Base-by-base conservation (phyloP, 331 rosid species). In the Rhamnella rubrinervis region DNA sequence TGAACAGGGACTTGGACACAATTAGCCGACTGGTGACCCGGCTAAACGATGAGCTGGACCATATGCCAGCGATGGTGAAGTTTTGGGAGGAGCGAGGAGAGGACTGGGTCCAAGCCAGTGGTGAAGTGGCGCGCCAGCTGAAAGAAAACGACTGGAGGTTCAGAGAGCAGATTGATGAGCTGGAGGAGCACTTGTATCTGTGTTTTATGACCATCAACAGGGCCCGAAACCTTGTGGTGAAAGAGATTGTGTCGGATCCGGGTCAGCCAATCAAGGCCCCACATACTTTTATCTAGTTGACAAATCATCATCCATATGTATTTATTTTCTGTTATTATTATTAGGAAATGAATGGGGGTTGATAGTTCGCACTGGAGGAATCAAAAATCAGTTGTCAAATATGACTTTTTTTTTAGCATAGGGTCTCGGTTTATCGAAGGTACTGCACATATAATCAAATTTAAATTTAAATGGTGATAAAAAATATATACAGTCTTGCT, bases 121-220 rank as follows among this genome's bases (percentile, higher is more conserved):
- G 80, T 0, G 93, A 88, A 78, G 87, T 86, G 75, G 84, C 40
- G 7, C 83, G 72, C 9, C 76, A 81, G 26, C 60, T 92, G 56
- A 86, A 86, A 77, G 85, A 77, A 28, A 84, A 61, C 14, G 83
- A 80, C 1, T 71, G 75, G 6, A 79, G 57, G 61, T 86, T 92
- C 39, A 78, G 79, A 31, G 86, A 83, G 47, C 91, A 80, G 26
- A 81, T 92, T 16, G 96, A 92, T 62, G 98, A 92, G 13, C 77
- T 92, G 50, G 96, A 92, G 71, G 98, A 92, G 38, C 96, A 88
- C 67, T 82, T 92, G 79, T 92, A 84, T 73, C 58, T 92, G 41
- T 89, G 96, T 79, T 87, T 88, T 67, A 89, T 92, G 96, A 92
- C 89, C 51, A 85, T 92, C 26, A 92, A 92, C 18, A 71, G 96